phyloP scores from a whole-genome alignment of 139 green algal species.

The Nannochloris sp. region DNA sequence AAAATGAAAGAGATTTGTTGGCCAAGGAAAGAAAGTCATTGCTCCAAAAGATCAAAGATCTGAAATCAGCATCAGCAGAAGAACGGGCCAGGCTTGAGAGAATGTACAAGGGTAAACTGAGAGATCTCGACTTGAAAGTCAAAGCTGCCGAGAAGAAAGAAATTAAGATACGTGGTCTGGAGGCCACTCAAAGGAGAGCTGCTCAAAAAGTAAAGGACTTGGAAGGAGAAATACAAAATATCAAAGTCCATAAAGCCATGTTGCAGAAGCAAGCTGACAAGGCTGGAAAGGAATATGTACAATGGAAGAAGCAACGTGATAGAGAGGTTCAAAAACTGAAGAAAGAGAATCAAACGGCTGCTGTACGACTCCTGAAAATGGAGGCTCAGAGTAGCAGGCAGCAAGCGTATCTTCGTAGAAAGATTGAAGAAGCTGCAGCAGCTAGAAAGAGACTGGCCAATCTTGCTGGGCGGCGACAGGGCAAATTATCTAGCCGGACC shows the following conservation, averaged over 20 bases:
- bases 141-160: slow-evolving; percentile 35
- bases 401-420: slow-evolving; percentile 78
- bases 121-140: slow-evolving; percentile 45
- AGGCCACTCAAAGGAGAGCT: slow-evolving; percentile 30
- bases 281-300: slow-evolving; percentile 34
- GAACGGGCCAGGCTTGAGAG: slow-evolving; percentile 49
- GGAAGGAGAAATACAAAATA: slow-evolving; percentile 61
- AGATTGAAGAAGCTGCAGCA: slow-evolving; percentile 81
- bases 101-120: slow-evolving; percentile 44
- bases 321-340: slow-evolving; percentile 57
- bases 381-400: slow-evolving; percentile 65
- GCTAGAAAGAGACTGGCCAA: slow-evolving; percentile 59
- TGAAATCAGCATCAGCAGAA: slow-evolving; percentile 41
- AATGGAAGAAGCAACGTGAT: slow-evolving; percentile 44
- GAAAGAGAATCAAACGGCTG: slow-evolving; percentile 33
- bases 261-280: slow-evolving; percentile 44
- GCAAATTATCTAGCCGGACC: not conserved
- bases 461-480: slow-evolving; percentile 3
- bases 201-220: slow-evolving; percentile 43
- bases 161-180: slow-evolving; percentile 22
- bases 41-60: slow-evolving; percentile 43
- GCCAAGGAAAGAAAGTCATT: slow-evolving; percentile 25
- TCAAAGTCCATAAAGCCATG: slow-evolving; percentile 68
- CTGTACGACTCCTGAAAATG: slow-evolving; percentile 52
- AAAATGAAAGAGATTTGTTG: slow-evolving; percentile 24